phyloP scores from a whole-genome alignment of 192 early-diverging fungal genomes.

The Coemansia sp. region DNA sequence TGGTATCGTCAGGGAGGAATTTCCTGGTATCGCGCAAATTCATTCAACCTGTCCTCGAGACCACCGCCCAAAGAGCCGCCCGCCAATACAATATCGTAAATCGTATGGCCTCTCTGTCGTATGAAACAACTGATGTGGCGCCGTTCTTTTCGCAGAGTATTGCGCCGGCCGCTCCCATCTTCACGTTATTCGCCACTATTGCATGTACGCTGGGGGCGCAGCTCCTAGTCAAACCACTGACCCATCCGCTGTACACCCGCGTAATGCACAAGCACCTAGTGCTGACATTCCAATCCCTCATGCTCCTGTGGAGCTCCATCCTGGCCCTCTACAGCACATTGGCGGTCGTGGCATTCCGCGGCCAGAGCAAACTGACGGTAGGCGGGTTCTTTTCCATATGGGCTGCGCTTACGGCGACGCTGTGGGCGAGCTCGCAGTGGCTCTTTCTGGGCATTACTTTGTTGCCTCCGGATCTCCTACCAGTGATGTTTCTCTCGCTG shows the following conservation, averaged over 20 bases:
- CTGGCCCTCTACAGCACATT: slow-evolving; percentile 9
- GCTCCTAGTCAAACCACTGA: slow-evolving; percentile 1
- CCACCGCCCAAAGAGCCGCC: neutral
- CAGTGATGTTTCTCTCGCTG: neutral
- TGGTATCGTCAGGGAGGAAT: slow-evolving; percentile 11
- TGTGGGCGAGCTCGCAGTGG: slow-evolving; percentile 17
- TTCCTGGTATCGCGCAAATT: neutral
- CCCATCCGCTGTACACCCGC: neutral
- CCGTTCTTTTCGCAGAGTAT: slow-evolving; percentile 10
- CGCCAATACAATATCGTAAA: neutral
- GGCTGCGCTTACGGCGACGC: neutral
- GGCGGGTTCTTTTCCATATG: slow-evolving; percentile 11
- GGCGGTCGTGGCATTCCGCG: slow-evolving; percentile 10
- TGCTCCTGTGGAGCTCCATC: slow-evolving; percentile 7
- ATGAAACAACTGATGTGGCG: slow-evolving; percentile 7
- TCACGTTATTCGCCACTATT: slow-evolving; percentile 5
- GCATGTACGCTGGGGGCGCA: slow-evolving; percentile 7
- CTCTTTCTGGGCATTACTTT: slow-evolving; percentile 12
- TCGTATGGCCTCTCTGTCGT: neutral
- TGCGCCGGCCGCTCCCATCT: slow-evolving; percentile 9
- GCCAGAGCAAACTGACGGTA: neutral
- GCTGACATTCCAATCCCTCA: neutral
- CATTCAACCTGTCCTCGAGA: slow-evolving; percentile 5
- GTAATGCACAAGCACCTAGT: neutral
- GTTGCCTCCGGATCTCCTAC: slow-evolving; percentile 15